Evolutionary conservation across 179 eudicot genomes (phyloP).

Genomic region (Amaranthus tricolor): DNA sequence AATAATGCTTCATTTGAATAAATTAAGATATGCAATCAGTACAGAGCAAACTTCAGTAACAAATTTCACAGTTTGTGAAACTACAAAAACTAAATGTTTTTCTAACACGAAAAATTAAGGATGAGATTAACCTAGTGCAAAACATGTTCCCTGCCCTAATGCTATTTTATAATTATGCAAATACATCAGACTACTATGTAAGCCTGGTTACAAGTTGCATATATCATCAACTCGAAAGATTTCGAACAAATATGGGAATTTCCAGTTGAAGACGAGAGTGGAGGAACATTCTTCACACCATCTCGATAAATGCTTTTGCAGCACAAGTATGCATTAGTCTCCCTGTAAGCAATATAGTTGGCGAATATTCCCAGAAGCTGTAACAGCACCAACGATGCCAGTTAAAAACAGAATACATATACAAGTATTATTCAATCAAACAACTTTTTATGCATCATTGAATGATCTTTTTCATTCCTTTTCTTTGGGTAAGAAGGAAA

Average conservation of each 20-base stretch:
- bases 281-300: constrained; percentile 20
- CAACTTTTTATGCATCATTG: background rate
- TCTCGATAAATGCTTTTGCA: constrained; percentile 10
- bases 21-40: constrained; percentile 2
- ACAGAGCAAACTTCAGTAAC: constrained; percentile 17
- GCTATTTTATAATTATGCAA: constrained; percentile 14
- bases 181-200: constrained; percentile 20
- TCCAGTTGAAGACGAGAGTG: background rate
- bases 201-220: constrained; percentile 24
- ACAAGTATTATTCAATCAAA: background rate
- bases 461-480: background rate
- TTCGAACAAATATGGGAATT: background rate
- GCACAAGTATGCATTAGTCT: constrained; percentile 37
- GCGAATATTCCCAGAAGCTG: constrained; percentile 93
- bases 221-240: constrained; percentile 11
- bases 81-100: constrained; percentile 23
- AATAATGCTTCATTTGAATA: constrained; percentile 10
- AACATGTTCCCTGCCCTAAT: constrained; percentile 17
- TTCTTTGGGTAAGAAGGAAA: background rate
- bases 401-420: background rate
- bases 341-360: constrained; percentile 84
- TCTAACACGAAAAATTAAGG: constrained; percentile 25
- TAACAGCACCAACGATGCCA: constrained; percentile 14
- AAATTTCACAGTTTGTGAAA: constrained; percentile 24
- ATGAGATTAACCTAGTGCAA: constrained; percentile 26